Conservation (phyloP, 768 basidiomycete species). For the Sporobolomyces pararoseus region DNA sequence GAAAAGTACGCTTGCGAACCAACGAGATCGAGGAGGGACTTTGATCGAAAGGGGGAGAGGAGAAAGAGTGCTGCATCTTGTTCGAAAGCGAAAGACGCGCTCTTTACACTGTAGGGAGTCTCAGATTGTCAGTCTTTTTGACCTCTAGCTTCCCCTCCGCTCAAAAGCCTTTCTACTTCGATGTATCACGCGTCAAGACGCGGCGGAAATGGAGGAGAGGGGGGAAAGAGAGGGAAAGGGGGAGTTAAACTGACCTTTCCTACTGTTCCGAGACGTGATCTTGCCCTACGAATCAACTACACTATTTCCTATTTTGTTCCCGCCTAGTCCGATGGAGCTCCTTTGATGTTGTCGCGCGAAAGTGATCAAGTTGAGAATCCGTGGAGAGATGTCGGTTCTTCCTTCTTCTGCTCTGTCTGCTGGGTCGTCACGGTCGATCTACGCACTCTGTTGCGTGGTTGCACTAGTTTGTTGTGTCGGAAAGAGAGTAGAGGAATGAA, state of each 20-base stretch:
- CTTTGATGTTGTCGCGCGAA: not conserved
- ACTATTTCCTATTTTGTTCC: not conserved
- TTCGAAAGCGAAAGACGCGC: too few relatives aligned
- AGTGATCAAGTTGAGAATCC: too few relatives aligned
- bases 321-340: not conserved
- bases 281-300: not conserved
- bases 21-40: slow-evolving; percentile 12
- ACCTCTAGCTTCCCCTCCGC: too few relatives aligned
- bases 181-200: slow-evolving; percentile 14
- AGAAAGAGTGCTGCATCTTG: slow-evolving; percentile 1
- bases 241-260: not conserved
- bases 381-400: too few relatives aligned
- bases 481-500: too few relatives aligned
- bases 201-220: not conserved
- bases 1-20: slow-evolving; percentile 33
- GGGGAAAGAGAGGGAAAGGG: not conserved
- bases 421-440: too few relatives aligned
- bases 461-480: too few relatives aligned
- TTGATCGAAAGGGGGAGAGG: slow-evolving; percentile 3
- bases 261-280: not conserved
- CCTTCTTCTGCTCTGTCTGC: too few relatives aligned
- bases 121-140: too few relatives aligned
- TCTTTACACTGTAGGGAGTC: too few relatives aligned
- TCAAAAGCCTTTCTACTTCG: too few relatives aligned
- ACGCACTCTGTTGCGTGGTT: too few relatives aligned